phyloP scores from a whole-genome alignment of 768 basidiomycete species.

The Pleurotus salmoneostramineus region DNA sequence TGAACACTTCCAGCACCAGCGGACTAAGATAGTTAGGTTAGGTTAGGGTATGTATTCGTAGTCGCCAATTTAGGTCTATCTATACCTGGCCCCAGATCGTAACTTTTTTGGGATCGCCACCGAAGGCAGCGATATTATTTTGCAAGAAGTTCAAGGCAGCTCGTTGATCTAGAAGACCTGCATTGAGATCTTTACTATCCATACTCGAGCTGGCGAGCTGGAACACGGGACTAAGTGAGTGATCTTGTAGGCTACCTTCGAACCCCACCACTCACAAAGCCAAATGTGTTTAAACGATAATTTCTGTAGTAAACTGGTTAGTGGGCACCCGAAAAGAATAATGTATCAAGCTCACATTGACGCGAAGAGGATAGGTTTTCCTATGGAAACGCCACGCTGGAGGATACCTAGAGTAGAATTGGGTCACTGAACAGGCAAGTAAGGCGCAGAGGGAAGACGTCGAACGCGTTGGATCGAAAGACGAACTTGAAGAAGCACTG shows the following conservation, averaged over 20 bases:
- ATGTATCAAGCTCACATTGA: slow-evolving; percentile 32
- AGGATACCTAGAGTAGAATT: slow-evolving; percentile 52
- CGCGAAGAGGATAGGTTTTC: slow-evolving; percentile 52
- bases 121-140: slow-evolving; percentile 60
- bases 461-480: slow-evolving; percentile 44
- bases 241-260: background rate
- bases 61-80: too few relatives aligned
- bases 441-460: too few relatives aligned
- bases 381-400: slow-evolving; percentile 37
- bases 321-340: too few relatives aligned
- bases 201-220: slow-evolving; percentile 45
- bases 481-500: slow-evolving; percentile 39
- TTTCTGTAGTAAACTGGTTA: too few relatives aligned
- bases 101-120: slow-evolving; percentile 58
- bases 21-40: too few relatives aligned
- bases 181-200: slow-evolving; percentile 47
- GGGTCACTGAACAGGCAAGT: too few relatives aligned
- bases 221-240: background rate
- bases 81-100: slow-evolving; percentile 56
- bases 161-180: slow-evolving; percentile 58
- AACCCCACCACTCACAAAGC: slow-evolving; percentile 35
- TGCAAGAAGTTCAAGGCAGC: slow-evolving; percentile 57
- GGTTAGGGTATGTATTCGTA: too few relatives aligned
- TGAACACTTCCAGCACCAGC: slow-evolving; percentile 50
- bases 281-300: slow-evolving; percentile 55